Evolutionary conservation across 176 grass and related monocot species (phyloP).

Genomic region (Lolium multiflorum): DNA sequence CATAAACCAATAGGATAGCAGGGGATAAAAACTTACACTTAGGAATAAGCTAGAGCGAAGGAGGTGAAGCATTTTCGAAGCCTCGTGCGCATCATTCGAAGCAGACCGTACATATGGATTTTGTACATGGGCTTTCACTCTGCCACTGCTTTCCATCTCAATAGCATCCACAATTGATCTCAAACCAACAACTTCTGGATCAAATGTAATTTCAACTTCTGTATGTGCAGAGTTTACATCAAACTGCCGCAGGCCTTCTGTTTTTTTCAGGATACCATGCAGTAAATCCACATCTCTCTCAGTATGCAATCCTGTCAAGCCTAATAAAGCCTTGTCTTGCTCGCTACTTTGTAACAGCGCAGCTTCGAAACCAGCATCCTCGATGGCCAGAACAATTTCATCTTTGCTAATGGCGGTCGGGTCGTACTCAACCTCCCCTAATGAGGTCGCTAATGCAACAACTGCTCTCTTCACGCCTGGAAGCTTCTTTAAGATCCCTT

Average conservation of each 20-base stretch:
- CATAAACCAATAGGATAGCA: conserved; percentile 37
- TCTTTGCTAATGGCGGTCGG: conserved; percentile 70
- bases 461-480: conserved; percentile 85
- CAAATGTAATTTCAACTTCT: conserved; percentile 82
- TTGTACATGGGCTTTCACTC: conserved; percentile 63
- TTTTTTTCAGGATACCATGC: conserved; percentile 61
- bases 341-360: conserved; percentile 79
- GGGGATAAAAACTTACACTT: conserved; percentile 74
- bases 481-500: conserved; percentile 81
- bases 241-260: conserved; percentile 70
- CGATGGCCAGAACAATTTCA: conserved; percentile 82
- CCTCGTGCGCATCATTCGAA: conserved; percentile 81
- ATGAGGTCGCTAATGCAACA: conserved; percentile 83
- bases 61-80: conserved; percentile 79
- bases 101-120: conserved; percentile 71
- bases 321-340: conserved; percentile 74
- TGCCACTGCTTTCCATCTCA: conserved; percentile 68
- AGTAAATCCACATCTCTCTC: conserved; percentile 64
- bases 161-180: conserved; percentile 82
- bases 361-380: conserved; percentile 96
- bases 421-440: conserved; percentile 85
- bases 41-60: conserved; percentile 77
- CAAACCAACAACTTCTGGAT: conserved; percentile 80
- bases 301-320: conserved; percentile 54
- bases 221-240: conserved; percentile 59